Percentiles rank a stretch among this genome's conserved stretches.
These are phyloP conservation scores for Sporothrix curviconia DNA, from an alignment of 2,329 filamentous ascomycete species.

Conservation along the genomic window DNA sequence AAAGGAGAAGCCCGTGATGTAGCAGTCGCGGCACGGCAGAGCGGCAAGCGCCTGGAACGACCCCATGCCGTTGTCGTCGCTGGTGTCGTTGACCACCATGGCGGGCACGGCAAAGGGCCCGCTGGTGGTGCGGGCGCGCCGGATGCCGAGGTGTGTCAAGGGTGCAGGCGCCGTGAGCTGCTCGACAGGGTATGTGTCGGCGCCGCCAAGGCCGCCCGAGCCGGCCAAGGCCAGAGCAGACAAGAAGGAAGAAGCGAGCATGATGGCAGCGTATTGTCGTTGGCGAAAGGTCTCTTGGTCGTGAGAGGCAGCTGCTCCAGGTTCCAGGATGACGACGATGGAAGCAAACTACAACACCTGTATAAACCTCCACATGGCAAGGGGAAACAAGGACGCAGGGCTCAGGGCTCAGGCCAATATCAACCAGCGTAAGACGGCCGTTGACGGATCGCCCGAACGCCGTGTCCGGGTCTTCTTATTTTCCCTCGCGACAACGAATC, in stretches of 20 bases:
- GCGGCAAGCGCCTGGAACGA: conserved; percentile 11
- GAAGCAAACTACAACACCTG: not conserved
- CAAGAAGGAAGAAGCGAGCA: not conserved
- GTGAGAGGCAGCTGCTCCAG: too few relatives aligned
- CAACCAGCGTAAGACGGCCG: conserved; percentile 2
- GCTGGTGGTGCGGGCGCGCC: conserved; percentile 19
- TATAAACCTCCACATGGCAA: not conserved
- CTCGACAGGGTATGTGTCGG: not conserved
- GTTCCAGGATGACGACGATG: not conserved
- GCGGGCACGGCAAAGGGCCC: conserved; percentile 21
- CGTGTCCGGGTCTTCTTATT: not conserved
- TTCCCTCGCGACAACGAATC: not conserved
- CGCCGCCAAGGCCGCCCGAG: not conserved
- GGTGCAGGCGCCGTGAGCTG: not conserved
- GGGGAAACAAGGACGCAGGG: too few relatives aligned
- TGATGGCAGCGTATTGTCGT: not conserved
- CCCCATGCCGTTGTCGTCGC: conserved; percentile 17
- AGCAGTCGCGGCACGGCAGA: conserved; percentile 22
- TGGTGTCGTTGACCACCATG: conserved; percentile 12
- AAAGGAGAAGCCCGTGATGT: conserved; percentile 23
- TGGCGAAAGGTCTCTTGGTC: too few relatives aligned
- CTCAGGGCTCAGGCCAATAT: not conserved
- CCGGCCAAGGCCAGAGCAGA: not conserved
- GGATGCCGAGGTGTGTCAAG: conserved; percentile 10
- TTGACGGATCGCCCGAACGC: not conserved